Base-by-base conservation (phyloP, 257 asterid genomes). In the Solanum appendiculatum region DNA sequence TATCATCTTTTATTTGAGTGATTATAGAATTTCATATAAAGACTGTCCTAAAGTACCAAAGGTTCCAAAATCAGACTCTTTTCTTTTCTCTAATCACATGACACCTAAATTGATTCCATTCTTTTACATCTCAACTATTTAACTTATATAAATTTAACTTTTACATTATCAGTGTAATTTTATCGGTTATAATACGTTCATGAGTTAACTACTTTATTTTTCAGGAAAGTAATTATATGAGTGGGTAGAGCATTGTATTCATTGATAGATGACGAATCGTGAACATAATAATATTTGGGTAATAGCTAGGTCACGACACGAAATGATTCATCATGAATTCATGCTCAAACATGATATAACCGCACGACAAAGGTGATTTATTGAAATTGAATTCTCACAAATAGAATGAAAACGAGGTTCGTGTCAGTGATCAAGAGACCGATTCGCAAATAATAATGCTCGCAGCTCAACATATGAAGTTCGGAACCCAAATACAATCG, bases 41-140 rank as follows among this genome's bases (percentile, higher is more conserved):
- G 77, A 83, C 82, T 58, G 83, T 36, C 88, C 85, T 86, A 88
- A 70, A 90, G 39, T 66, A 60, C 88, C 86, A 88, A 88, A 86
- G 90, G 91, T 88, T 91, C 91, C 40, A 78, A 82, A 91, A 85
- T 85, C 63, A 93, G 87, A 86, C 91, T 88, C 92, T 91, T 90
- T 78, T 31, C 68, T 80, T 80, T 80, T 93, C 87, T 89, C 91
- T 86, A 90, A 82, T 88, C 86, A 68, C 91, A 90, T 90, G 95
- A 91, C 89, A 11, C 89, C 93, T 73, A 73, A 73, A 36, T 37
- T 73, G 48, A 73, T 37, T 73, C 82, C 82, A n/a, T 73, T 73
- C 31, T 37, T 73, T 37, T 13, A 14, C 29, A 21, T 73, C 16
- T 73, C 82, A 73, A 14, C 51, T n/a, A 36, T 73, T 73, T 73